phyloP scores from a whole-genome alignment of 2,329 filamentous ascomycete species.

The Pestalotiopsis sp. region DNA sequence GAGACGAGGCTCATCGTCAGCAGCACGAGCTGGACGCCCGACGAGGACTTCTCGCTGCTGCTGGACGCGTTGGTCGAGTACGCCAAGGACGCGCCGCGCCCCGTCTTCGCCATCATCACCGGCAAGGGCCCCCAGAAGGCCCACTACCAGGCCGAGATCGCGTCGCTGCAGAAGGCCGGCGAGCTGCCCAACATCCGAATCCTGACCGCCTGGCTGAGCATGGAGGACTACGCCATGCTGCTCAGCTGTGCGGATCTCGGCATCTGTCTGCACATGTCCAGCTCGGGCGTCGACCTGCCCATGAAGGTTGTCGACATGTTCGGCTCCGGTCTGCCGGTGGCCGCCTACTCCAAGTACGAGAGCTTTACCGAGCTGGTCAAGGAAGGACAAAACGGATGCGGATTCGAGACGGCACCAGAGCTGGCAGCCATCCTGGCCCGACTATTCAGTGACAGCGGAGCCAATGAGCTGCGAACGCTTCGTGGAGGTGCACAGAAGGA shows the following conservation, averaged over 20 bases:
- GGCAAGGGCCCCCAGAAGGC: slow-evolving; percentile 88
- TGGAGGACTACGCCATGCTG: slow-evolving; percentile 81
- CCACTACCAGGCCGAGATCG: slow-evolving; percentile 71
- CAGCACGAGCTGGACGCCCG: slow-evolving; percentile 95
- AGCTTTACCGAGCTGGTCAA: slow-evolving; percentile 90
- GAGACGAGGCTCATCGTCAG: slow-evolving; percentile 76
- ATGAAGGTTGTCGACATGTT: slow-evolving; percentile 99
- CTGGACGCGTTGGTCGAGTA: slow-evolving; percentile 82
- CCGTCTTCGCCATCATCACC: slow-evolving; percentile 89
- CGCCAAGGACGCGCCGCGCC: slow-evolving; percentile 56
- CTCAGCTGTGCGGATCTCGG: slow-evolving; percentile 87
- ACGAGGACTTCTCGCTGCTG: slow-evolving; percentile 91
- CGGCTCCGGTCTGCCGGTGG: slow-evolving; percentile 87
- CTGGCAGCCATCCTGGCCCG: slow-evolving; percentile 65
- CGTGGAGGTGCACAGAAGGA: slow-evolving; percentile 74
- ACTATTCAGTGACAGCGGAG: slow-evolving; percentile 59
- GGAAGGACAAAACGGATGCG: slow-evolving; percentile 83
- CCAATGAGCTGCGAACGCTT: slow-evolving; percentile 59
- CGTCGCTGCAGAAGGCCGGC: slow-evolving; percentile 59
- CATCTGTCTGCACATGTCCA: slow-evolving; percentile 89
- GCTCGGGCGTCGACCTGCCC: slow-evolving; percentile 90
- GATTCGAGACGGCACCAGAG: slow-evolving; percentile 74
- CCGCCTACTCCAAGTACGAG: slow-evolving; percentile 82
- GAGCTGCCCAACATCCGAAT: slow-evolving; percentile 73
- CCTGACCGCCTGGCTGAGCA: slow-evolving; percentile 81